A percentile compares a stretch with the other conserved stretches of the same genome.
These are phyloP conservation scores for Sarcomyxa edulis DNA, from an alignment of 768 basidiomycete species.

Conservation along the genomic window DNA sequence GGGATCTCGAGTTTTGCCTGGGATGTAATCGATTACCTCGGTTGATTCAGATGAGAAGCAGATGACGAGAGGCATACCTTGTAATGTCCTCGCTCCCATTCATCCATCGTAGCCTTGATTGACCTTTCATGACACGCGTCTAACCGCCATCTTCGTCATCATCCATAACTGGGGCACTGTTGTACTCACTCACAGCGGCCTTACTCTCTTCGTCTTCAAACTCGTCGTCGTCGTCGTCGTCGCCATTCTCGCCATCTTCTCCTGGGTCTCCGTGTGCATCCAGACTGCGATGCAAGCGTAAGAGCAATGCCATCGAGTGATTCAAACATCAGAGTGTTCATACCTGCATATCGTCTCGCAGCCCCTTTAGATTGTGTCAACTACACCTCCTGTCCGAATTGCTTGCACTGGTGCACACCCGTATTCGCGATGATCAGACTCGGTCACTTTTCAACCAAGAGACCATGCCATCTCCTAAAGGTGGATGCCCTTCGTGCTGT, in stretches of 20 bases:
- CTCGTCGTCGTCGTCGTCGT: slow-evolving; percentile 42
- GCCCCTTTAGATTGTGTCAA: slow-evolving; percentile 74
- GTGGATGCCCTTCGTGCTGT: background rate
- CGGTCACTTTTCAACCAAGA: slow-evolving; percentile 76
- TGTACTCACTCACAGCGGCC: slow-evolving; percentile 80
- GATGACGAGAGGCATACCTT: slow-evolving; percentile 46
- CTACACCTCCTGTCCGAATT: slow-evolving; percentile 50
- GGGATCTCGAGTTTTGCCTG: slow-evolving; percentile 87
- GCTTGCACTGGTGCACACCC: slow-evolving; percentile 84
- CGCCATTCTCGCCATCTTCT: slow-evolving; percentile 46
- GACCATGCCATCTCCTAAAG: slow-evolving; percentile 89
- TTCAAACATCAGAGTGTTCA: slow-evolving; percentile 12
- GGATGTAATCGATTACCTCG: background rate
- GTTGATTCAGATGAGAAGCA: background rate
- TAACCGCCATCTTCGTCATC: slow-evolving; percentile 68
- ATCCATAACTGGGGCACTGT: slow-evolving; percentile 72
- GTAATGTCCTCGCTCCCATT: slow-evolving; percentile 92
- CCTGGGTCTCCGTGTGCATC: slow-evolving; percentile 98
- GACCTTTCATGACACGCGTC: slow-evolving; percentile 74
- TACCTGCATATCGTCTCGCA: slow-evolving; percentile 90
- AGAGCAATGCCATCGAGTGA: slow-evolving; percentile 5
- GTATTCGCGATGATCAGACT: slow-evolving; percentile 91
- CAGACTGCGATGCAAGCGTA: slow-evolving; percentile 62
- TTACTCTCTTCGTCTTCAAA: slow-evolving; percentile 68
- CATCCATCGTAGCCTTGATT: slow-evolving; percentile 78